phyloP scores from a whole-genome alignment of 192 early-diverging fungal genomes.

The Bifiguratus adelaidae region DNA sequence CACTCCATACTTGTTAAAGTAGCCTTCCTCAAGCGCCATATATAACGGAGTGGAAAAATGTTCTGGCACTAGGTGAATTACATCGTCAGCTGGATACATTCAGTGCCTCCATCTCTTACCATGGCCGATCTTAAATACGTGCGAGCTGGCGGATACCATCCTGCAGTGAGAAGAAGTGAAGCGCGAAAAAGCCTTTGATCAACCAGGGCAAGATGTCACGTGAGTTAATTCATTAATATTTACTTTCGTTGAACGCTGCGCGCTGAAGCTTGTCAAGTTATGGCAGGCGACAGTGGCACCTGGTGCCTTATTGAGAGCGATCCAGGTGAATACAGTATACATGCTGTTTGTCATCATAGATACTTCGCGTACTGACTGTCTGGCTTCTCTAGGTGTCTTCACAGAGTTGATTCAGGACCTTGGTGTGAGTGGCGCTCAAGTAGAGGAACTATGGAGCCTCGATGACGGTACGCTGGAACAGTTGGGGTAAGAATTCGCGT shows the following conservation, averaged over 20 bases:
- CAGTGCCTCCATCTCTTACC: too few species aligned
- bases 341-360: not conserved
- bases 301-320: constrained; percentile 87
- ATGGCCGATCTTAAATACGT: too few species aligned
- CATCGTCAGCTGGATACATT: too few species aligned
- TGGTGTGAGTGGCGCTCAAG: constrained; percentile 59
- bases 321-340: constrained; percentile 33
- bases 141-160: too few species aligned
- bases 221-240: too few species aligned
- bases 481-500: constrained; percentile 34
- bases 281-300: constrained; percentile 55
- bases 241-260: too few species aligned
- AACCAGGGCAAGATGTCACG: too few species aligned
- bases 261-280: too few species aligned
- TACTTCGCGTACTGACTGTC: not conserved
- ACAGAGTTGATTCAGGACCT: constrained; percentile 71
- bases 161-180: too few species aligned
- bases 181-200: too few species aligned
- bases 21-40: constrained; percentile 44
- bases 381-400: constrained; percentile 46
- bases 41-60: constrained; percentile 68
- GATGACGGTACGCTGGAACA: constrained; percentile 47
- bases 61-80: constrained; percentile 58
- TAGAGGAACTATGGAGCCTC: constrained; percentile 73
- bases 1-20: constrained; percentile 33